These are phyloP conservation scores for Acanthamoeba sp. DNA, from an alignment of 208 protist genomes.

Conservation along the genomic window DNA sequence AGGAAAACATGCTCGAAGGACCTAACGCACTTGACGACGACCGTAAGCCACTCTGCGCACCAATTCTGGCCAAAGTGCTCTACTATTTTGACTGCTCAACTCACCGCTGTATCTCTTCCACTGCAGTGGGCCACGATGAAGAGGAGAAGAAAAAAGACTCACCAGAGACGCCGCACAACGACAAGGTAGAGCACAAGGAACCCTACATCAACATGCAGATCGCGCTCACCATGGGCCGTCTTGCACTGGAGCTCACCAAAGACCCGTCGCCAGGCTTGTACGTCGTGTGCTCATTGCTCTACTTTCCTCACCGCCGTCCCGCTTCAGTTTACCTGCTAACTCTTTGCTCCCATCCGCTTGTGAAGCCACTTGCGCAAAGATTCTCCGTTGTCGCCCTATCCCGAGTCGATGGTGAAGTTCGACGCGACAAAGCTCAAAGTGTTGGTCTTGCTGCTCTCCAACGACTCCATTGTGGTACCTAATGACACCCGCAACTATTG, in stretches of 20 bases:
- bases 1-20: slow-evolving; percentile 67
- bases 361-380: background rate
- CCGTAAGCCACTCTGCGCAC: background rate
- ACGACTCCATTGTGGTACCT: slow-evolving; percentile 49
- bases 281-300: background rate
- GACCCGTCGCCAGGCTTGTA: slow-evolving; percentile 15
- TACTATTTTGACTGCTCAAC: background rate
- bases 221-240: slow-evolving; percentile 8
- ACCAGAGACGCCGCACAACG: background rate
- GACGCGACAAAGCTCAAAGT: slow-evolving; percentile 40
- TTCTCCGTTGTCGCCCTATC: slow-evolving; percentile 1
- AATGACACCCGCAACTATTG: background rate
- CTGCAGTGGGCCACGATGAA: slow-evolving; percentile 3
- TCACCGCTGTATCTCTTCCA: background rate
- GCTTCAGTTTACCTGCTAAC: background rate
- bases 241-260: slow-evolving; percentile 62
- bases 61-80: no score
- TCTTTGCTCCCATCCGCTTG: background rate
- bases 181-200: slow-evolving; percentile 14
- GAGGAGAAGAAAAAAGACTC: slow-evolving; percentile 32
- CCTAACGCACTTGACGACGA: slow-evolving; percentile 32
- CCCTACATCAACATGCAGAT: slow-evolving; percentile 54
- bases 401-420: slow-evolving; percentile 42
- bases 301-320: background rate
- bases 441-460: slow-evolving; percentile 46